A percentile compares a stretch with the other conserved stretches of the same genome.
phyloP scores from a whole-genome alignment of 805 yeast genomes.

The Blastobotrys mokoenaii region DNA sequence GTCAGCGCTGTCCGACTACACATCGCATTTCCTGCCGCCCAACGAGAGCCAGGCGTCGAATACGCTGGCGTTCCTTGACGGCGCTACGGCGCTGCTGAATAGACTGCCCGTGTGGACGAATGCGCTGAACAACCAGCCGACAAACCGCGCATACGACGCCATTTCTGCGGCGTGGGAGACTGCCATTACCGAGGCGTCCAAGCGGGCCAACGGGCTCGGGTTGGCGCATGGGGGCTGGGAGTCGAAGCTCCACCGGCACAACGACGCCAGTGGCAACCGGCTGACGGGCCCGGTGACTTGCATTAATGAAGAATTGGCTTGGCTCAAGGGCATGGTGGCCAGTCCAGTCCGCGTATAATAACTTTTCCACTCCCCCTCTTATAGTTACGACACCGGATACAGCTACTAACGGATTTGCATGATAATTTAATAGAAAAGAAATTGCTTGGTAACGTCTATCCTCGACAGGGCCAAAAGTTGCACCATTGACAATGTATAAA shows the following conservation, averaged over 20 bases:
- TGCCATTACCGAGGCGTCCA: constrained; percentile 33
- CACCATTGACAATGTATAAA: too few relatives aligned
- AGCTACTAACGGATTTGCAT: neutral
- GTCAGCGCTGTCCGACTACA: constrained; percentile 63
- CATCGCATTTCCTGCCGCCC: constrained; percentile 65
- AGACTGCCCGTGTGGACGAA: constrained; percentile 60
- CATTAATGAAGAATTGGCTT: constrained; percentile 33
- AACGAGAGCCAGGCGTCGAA: constrained; percentile 45
- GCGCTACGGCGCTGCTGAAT: constrained; percentile 50
- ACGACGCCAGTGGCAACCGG: constrained; percentile 35
- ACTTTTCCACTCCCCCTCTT: too few relatives aligned
- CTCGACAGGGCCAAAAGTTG: too few relatives aligned
- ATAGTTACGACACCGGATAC: neutral
- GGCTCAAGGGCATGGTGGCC: constrained; percentile 21
- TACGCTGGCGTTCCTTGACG: constrained; percentile 55
- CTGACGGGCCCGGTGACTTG: constrained; percentile 39
- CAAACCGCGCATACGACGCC: constrained; percentile 50
- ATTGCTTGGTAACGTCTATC: too few relatives aligned
- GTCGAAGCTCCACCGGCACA: constrained; percentile 36
- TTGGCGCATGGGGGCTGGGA: constrained; percentile 34
- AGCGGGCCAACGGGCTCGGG: constrained; percentile 32
- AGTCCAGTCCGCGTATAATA: too few relatives aligned
- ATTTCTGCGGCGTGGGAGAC: constrained; percentile 50
- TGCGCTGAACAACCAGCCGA: constrained; percentile 33
- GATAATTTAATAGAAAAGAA: too few relatives aligned